Evolutionary conservation across 176 grass and related monocot species (phyloP), one percentile per base, ranked within the genome.

Genomic region (Paspalum vaginatum): DNA sequence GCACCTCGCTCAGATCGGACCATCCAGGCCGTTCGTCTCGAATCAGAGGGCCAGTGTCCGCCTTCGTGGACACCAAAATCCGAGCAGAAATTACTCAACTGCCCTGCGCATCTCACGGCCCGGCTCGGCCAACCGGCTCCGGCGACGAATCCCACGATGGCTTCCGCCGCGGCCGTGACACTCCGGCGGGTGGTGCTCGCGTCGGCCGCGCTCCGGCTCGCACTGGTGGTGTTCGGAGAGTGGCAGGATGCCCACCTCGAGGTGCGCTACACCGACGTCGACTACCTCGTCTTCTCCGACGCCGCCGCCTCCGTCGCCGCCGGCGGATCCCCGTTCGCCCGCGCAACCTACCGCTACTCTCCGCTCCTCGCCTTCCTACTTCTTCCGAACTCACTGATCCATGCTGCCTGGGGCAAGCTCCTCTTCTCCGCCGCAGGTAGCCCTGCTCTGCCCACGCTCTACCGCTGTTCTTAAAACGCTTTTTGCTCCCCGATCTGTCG

Each of bases 251-350:
- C 92, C 0, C 86, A 99, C 90, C 88, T 99, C 49, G 90, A 95
- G 90, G 90, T 95, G 67, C 88, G 90, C 47, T 99, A 95, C 62
- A 98, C 90, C 61, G 92, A 98, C 56, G 90, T 95, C 58, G 92
- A 95, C 78, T 98, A 95, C 89, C 84, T 98, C 79, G 88, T 98
- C 59, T 98, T 98, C 81, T 98, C 92, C 78, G 95, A 98, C 38
- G 92, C 95, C 46, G 80, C 95, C 11, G 85, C 90, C 11, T 79
- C 93, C 79, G 88, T 98, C 11, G 88, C 88, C 46, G 61, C 67
- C 9, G 90, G 90, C 53, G 87, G 74, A 13, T 93, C 96, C 20
- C 96, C 96, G 25, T 99, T 99, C 48, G 92, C 88, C n/a, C 92
- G 90, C 18, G 84, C 84, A 6, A 95, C 95, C 7, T 98, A 95